Conservation (phyloP, 257 asterid genomes). For the Solanum acaule region DNA sequence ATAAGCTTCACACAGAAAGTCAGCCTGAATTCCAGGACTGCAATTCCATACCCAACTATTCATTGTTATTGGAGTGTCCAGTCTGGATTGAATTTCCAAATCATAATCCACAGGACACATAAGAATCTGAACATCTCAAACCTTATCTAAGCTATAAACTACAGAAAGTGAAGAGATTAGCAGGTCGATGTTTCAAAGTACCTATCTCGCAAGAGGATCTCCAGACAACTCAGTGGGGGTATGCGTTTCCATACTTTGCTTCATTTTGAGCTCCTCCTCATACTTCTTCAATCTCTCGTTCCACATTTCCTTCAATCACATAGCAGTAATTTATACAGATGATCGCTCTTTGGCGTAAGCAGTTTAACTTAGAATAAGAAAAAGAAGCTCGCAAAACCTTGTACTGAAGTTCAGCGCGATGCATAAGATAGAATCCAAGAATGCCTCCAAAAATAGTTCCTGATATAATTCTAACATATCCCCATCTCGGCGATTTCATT, state of each 20-base stretch:
- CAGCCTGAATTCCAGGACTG: background rate
- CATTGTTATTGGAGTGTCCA: background rate
- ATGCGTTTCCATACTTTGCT: slow-evolving; percentile 26
- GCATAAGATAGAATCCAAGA: slow-evolving; percentile 75
- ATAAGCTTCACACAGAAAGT: background rate
- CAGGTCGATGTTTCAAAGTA: background rate
- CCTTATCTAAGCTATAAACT: background rate
- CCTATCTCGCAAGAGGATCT: slow-evolving; percentile 19
- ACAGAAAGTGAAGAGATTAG: background rate
- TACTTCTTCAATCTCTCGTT: slow-evolving; percentile 63
- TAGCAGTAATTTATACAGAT: background rate
- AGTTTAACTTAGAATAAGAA: background rate
- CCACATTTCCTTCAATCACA: background rate
- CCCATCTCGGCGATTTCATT: slow-evolving; percentile 71
- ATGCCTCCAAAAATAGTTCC: slow-evolving; percentile 72
- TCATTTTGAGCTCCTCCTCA: slow-evolving; percentile 62
- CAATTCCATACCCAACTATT: background rate
- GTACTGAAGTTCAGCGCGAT: slow-evolving; percentile 68
- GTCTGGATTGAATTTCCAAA: background rate
- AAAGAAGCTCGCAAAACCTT: slow-evolving; percentile 32
- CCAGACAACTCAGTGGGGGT: slow-evolving; percentile 34
- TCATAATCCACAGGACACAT: background rate
- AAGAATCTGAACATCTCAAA: background rate
- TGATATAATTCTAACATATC: slow-evolving; percentile 63
- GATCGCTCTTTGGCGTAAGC: background rate